Evolutionary conservation across 2,329 filamentous ascomycete species (phyloP).

Genomic region (Phaeomoniella chlamydospora): DNA sequence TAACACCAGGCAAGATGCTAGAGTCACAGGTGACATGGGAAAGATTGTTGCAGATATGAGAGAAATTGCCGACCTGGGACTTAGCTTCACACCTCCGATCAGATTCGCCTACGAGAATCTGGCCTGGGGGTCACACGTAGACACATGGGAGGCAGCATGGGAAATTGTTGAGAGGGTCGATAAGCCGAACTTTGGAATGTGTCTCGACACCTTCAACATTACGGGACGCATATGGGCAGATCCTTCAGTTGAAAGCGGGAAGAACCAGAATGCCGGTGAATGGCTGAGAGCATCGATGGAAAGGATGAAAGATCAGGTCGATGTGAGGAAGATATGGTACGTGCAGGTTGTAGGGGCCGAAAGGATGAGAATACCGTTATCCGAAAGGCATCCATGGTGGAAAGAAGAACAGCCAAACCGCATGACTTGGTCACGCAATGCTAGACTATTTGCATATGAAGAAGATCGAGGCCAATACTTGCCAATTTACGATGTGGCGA

Average conservation of each 20-base stretch:
- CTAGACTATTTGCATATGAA: slow-evolving; percentile 55
- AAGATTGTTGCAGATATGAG: slow-evolving; percentile 18
- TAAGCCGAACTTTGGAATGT: slow-evolving; percentile 59
- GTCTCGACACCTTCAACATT: slow-evolving; percentile 68
- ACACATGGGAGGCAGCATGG: slow-evolving; percentile 62
- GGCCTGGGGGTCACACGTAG: slow-evolving; percentile 54
- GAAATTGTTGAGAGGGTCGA: slow-evolving; percentile 51
- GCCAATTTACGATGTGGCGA: slow-evolving; percentile 46
- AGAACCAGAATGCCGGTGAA: slow-evolving; percentile 38
- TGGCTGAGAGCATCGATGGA: slow-evolving; percentile 40
- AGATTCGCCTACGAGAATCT: slow-evolving; percentile 62
- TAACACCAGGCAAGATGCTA: slow-evolving; percentile 43
- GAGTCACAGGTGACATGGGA: slow-evolving; percentile 35
- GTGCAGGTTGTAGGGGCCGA: slow-evolving; percentile 66
- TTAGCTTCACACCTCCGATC: slow-evolving; percentile 34
- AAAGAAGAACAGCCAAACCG: slow-evolving; percentile 42
- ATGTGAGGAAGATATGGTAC: slow-evolving; percentile 56
- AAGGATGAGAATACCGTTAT: slow-evolving; percentile 41
- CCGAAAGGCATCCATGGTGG: slow-evolving; percentile 43
- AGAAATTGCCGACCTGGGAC: slow-evolving; percentile 50
- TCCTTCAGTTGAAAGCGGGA: slow-evolving; percentile 38
- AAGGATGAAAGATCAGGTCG: slow-evolving; percentile 38
- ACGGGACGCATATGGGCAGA: slow-evolving; percentile 58
- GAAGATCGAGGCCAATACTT: slow-evolving; percentile 43
- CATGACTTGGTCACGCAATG: slow-evolving; percentile 72